A percentile compares a stretch with the other conserved stretches of the same genome.
Evolutionary conservation across 2,329 filamentous ascomycete genomes (phyloP).

Genomic region (Grosmannia penicillata): DNA sequence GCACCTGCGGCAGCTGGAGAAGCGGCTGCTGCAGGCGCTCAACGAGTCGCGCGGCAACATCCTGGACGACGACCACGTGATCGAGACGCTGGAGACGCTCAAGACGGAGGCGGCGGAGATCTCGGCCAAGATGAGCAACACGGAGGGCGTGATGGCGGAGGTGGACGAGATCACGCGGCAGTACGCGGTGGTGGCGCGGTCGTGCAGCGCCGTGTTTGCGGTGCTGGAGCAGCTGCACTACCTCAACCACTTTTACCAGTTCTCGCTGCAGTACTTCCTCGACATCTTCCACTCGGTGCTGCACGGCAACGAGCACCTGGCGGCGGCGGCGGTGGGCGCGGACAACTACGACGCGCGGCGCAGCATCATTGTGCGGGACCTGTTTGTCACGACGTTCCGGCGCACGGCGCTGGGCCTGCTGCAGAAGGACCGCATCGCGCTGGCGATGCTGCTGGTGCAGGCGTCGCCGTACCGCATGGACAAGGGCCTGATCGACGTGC

Average conservation of each 20-base stretch:
- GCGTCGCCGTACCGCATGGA: conserved; percentile 96
- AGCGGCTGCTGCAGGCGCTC: conserved; percentile 80
- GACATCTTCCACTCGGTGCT: conserved; percentile 94
- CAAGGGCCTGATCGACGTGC: conserved; percentile 69
- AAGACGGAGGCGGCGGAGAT: conserved; percentile 98
- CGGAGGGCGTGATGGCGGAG: conserved; percentile 94
- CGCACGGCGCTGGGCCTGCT: conserved; percentile 85
- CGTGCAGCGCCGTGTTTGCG: conserved; percentile 94
- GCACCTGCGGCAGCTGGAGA: conserved; percentile 91
- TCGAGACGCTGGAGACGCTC: conserved; percentile 90
- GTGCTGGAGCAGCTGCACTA: conserved; percentile 95
- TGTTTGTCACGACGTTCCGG: conserved; percentile 85
- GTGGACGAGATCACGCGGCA: conserved; percentile 91
- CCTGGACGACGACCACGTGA: conserved; percentile 93
- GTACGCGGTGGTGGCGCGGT: conserved; percentile 83
- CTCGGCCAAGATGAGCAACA: conserved; percentile 88
- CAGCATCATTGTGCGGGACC: conserved; percentile 77
- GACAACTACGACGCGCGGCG: conserved; percentile 68
- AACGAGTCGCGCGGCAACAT: conserved; percentile 98
- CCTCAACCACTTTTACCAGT: conserved; percentile 98
- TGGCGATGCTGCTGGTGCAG: conserved; percentile 89
- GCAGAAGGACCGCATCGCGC: conserved; percentile 85
- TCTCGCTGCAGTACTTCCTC: conserved; percentile 94
- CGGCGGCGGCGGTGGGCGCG: conserved; percentile 41
- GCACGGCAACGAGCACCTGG: conserved; percentile 60